phyloP scores from a whole-genome alignment of 345 rosid genomes.

The Raphanus raphanistrum region DNA sequence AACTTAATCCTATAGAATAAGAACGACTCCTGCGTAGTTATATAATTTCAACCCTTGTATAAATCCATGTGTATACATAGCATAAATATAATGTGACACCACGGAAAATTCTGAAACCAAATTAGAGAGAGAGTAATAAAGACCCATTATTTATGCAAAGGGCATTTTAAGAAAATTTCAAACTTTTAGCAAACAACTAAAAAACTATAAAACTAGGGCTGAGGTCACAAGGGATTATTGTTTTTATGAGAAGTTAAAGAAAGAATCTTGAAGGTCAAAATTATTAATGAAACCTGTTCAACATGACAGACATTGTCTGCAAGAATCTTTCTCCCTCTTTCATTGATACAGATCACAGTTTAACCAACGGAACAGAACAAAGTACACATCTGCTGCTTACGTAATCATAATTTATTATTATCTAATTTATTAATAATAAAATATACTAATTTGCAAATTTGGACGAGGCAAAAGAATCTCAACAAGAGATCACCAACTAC shows the following conservation, averaged over 20 bases:
- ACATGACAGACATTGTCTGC: constrained; percentile 41
- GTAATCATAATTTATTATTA: constrained; percentile 31
- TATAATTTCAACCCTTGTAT: not conserved
- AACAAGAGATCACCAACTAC: constrained; percentile 38
- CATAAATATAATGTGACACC: not conserved
- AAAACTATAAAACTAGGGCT: constrained; percentile 35
- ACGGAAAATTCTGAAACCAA: constrained; percentile 23
- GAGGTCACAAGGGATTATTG: constrained; percentile 40
- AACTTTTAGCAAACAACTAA: constrained; percentile 22
- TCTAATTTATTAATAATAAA: not conserved
- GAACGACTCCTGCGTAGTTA: constrained; percentile 20
- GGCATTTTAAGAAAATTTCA: constrained; percentile 33
- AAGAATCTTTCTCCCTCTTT: constrained; percentile 43
- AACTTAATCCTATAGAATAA: constrained; percentile 20
- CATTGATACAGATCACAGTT: constrained; percentile 27
- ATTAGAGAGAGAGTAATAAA: not conserved
- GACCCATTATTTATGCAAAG: constrained; percentile 6
- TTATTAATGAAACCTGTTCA: constrained; percentile 36
- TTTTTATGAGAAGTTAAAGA: constrained; percentile 23
- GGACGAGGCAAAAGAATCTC: constrained; percentile 30
- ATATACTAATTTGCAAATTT: not conserved
- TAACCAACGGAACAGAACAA: constrained; percentile 37
- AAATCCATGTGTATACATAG: not conserved
- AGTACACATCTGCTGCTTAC: constrained; percentile 31
- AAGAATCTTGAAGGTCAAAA: constrained; percentile 45